Base-by-base conservation (phyloP, 2,329 filamentous ascomycete species). In the Mycosphaerella sp. region DNA sequence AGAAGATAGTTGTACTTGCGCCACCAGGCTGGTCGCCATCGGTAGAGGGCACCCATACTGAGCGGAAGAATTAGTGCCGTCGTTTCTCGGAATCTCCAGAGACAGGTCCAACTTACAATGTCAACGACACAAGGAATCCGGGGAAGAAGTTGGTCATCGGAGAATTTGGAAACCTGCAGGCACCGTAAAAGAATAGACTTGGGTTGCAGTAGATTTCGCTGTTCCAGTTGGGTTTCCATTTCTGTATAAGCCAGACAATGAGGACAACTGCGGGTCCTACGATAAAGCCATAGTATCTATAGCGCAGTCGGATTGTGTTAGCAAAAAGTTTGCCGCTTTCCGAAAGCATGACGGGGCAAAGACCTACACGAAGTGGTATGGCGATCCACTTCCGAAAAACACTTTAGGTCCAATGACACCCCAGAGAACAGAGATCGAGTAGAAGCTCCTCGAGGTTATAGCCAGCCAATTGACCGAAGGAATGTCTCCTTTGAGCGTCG, bases 341-440 rank as follows among this genome's bases (percentile, higher is more conserved):
- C 10, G 12, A 3, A n/a, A 17, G 12, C 34, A 36, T 10, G 5
- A 5, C 9, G 7, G 4, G 34, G 14, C 4, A 36, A 10, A 10
- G 4, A 36, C 34, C 10, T 36, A 36, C 34, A 54, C 45, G 49
- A 53, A 60, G 21, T 26, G 39, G 32, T 60, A 60, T 21, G 36
- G 34, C 29, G 55, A 58, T 5, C 39, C 53, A 14, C 41, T 45
- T 10, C 55, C 53, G 21, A 60, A 60, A 49, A 60, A 56, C 3
- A 46, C 52, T 40, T 53, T 39, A 10, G 70, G 70, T 1, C 69
- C 70, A 6, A 72, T 50, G 23, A 71, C 54, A 36, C 70, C 70
- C 70, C 69, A 71, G 11, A 72, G 56, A 0, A 72, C 69, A 10
- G 65, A 69, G 4, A 53, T 36, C 7, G 55, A 58, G 55, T 58